Base-by-base conservation (phyloP, 2,329 filamentous ascomycete genomes). In the Arthrobotrys sphaeroides region DNA sequence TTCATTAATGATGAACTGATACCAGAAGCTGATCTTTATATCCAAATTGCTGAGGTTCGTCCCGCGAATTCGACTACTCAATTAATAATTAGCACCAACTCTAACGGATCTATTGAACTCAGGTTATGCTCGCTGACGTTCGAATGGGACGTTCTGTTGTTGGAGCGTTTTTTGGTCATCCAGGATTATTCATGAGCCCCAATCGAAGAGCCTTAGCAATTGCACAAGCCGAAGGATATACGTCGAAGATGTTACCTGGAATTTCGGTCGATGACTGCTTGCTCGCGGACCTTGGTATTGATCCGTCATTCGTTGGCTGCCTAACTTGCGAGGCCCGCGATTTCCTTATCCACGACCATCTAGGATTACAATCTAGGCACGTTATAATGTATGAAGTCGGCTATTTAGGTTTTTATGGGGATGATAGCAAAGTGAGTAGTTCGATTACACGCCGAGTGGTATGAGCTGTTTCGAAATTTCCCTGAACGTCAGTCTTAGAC, bases 301-400 rank as follows among this genome's bases (percentile, higher is more conserved):
- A 68, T 20, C 64, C 64, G 7, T 68, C 64, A 5, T 60, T 59
- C 18, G 28, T 60, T 12, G 64, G 64, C 18, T 68, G 51, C 31
- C 28, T 59, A 20, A 68, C 64, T 2, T 59, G 49, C 33, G 64
- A 68, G 12, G 64, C 64, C 5, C 40, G 51, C 4, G 64, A 68
- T 38, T 59, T 68, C 18, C 36, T 68, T 2, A 59, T 68, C 6
- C 64, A 60, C 13, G 53, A 68, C n/a, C 49, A 60, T 13, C 7
- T 60, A 20, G 51, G 49, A 10, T 38, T 68, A 9, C 28, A 16
- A 1, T 60, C 64, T 2, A 38, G 64, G 9, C 64, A 68, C 28
- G 64, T 68, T 18, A 40, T 68, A 7, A 68, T 68, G 53, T 68
- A 36, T 33, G 51, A 68, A 20, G 28, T 49, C 9, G 51, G 64